Conservation (phyloP, 176 grass and related monocot species). For the Eleusine coracana region DNA sequence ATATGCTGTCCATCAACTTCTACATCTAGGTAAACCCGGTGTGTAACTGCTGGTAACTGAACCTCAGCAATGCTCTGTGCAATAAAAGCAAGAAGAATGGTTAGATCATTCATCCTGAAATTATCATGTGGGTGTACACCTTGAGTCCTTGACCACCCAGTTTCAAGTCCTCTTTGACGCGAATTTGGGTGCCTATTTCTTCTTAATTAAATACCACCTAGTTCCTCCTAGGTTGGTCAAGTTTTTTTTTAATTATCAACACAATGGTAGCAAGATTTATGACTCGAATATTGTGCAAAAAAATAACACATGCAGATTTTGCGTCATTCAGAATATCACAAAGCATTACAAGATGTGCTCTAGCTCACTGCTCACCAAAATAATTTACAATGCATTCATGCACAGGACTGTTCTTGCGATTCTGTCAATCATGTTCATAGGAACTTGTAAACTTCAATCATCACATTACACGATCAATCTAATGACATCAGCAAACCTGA, state of each 20-base stretch:
- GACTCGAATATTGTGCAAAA: not conserved
- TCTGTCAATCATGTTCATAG: not conserved
- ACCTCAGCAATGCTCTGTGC: constrained; percentile 55
- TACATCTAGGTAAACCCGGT: constrained; percentile 87
- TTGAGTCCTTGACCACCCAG: no score
- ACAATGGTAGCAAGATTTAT: not conserved
- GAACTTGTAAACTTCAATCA: not conserved
- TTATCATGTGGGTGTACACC: not conserved
- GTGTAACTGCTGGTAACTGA: constrained; percentile 70
- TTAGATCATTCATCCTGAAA: constrained; percentile 23
- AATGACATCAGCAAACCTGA: not conserved
- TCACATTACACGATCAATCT: not conserved
- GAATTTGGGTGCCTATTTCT: no score
- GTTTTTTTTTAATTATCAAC: not conserved
- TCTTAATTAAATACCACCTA: no score
- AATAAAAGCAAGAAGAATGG: not conserved
- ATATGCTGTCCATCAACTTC: constrained; percentile 86
- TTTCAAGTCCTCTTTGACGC: no score
- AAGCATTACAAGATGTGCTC: not conserved
- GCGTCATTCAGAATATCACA: not conserved
- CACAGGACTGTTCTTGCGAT: not conserved
- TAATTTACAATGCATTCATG: not conserved
- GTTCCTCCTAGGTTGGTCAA: no score
- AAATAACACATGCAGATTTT: not conserved
- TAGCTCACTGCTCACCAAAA: not conserved